Conservation (phyloP, 257 asterid species). For the Schizonepeta tenuifolia region DNA sequence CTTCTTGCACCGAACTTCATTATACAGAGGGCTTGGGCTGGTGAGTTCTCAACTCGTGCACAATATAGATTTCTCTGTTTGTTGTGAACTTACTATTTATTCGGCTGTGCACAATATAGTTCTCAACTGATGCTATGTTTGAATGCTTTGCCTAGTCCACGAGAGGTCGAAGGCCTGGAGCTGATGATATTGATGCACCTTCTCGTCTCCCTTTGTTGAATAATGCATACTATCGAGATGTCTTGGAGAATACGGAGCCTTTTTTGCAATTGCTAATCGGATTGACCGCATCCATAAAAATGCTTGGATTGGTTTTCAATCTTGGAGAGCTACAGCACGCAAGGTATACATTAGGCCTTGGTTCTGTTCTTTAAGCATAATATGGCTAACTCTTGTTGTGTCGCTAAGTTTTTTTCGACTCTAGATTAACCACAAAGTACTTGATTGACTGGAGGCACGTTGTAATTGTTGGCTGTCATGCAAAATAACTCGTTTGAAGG, state of each 20-base stretch:
- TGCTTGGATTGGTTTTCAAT: conserved; percentile 99
- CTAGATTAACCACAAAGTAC: neutral
- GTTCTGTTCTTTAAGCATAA: conserved; percentile 12
- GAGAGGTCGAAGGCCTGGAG: conserved; percentile 78
- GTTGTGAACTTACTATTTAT: neutral
- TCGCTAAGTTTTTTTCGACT: neutral
- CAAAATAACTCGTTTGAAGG: neutral
- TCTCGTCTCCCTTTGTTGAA: conserved; percentile 83
- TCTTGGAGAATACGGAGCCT: conserved; percentile 85
- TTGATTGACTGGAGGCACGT: neutral
- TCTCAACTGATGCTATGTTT: conserved; percentile 33
- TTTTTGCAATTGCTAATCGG: conserved; percentile 90
- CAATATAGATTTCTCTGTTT: neutral
- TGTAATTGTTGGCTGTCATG: neutral
- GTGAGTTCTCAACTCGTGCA: conserved; percentile 45
- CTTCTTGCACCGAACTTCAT: conserved; percentile 79
- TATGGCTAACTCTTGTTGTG: conserved; percentile 3
- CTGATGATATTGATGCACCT: conserved; percentile 86
- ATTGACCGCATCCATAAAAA: conserved; percentile 87
- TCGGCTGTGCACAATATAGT: too few relatives aligned
- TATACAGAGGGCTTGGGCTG: conserved; percentile 88
- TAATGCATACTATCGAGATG: conserved; percentile 72
- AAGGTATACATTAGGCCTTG: conserved; percentile 49
- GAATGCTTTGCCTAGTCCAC: conserved; percentile 60
- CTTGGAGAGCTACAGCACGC: conserved; percentile 93